phyloP scores from a whole-genome alignment of 371 early-diverging fungal genomes.

The Umbelopsis sp. region DNA sequence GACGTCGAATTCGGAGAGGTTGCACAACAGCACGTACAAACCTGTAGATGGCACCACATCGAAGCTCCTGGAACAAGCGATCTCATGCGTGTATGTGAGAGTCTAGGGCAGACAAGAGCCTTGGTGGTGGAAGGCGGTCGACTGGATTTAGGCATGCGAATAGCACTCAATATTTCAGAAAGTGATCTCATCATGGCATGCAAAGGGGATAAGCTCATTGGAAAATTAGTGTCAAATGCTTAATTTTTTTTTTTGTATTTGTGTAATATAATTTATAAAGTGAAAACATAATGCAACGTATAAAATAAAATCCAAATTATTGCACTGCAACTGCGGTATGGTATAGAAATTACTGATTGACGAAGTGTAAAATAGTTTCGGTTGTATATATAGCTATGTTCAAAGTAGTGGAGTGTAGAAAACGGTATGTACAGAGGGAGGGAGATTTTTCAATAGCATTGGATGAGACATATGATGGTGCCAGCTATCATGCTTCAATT shows the following conservation, averaged over 20 bases:
- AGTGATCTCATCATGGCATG: conserved; percentile 83
- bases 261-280: neutral
- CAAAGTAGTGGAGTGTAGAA: neutral
- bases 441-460: neutral
- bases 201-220: conserved; percentile 63
- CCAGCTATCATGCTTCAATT: neutral
- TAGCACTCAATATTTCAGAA: conserved; percentile 69
- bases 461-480: neutral
- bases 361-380: too few species aligned
- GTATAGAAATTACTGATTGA: too few species aligned
- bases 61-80: conserved; percentile 67
- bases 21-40: conserved; percentile 49
- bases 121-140: conserved; percentile 71
- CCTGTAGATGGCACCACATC: conserved; percentile 70
- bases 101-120: conserved; percentile 68
- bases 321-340: too few species aligned
- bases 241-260: neutral
- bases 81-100: conserved; percentile 67
- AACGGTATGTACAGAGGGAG: neutral
- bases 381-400: neutral
- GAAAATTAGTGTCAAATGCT: conserved; percentile 40
- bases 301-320: too few species aligned
- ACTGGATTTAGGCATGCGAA: conserved; percentile 70
- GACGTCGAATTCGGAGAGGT: conserved; percentile 80
- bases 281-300: neutral